Percentiles rank a stretch among this genome's conserved stretches.
phyloP scores from a whole-genome alignment of 805 yeast species.

The Kodamaea neixiangensis region DNA sequence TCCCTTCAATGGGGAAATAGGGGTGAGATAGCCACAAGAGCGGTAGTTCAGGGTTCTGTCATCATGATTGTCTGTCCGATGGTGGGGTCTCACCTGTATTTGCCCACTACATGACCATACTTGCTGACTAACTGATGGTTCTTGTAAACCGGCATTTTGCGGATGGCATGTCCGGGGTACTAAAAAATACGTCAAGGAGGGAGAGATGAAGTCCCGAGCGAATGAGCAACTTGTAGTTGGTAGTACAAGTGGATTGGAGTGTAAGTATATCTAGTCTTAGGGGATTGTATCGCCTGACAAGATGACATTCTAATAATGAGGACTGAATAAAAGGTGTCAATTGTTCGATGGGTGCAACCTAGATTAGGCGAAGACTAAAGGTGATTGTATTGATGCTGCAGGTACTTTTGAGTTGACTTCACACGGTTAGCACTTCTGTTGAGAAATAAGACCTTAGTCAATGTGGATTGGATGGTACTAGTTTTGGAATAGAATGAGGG shows the following conservation, averaged over 20 bases:
- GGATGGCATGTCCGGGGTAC: not conserved
- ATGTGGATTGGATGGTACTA: too few species aligned
- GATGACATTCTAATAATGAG: too few species aligned
- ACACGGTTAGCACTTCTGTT: too few species aligned
- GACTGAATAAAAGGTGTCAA: too few species aligned
- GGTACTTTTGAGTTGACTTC: too few species aligned
- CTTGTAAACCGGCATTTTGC: not conserved
- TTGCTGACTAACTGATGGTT: not conserved
- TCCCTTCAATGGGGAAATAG: not conserved
- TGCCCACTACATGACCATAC: not conserved
- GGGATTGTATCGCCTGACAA: too few species aligned
- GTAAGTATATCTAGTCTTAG: too few species aligned
- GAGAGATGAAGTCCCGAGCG: not conserved
- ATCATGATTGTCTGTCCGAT: not conserved
- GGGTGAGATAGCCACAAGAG: not conserved
- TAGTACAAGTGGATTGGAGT: not conserved
- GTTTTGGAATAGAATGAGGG: too few species aligned
- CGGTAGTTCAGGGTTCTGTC: not conserved
- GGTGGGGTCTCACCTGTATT: not conserved
- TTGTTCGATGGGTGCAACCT: too few species aligned
- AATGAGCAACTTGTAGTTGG: not conserved
- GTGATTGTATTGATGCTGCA: too few species aligned
- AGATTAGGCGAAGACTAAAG: too few species aligned
- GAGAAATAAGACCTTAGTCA: too few species aligned
- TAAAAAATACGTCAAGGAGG: not conserved